Evolutionary conservation across 1,139 yeast genomes (phyloP), one percentile per base, ranked within the genome.

Genomic region (Lodderomyces orthopsilosis): DNA sequence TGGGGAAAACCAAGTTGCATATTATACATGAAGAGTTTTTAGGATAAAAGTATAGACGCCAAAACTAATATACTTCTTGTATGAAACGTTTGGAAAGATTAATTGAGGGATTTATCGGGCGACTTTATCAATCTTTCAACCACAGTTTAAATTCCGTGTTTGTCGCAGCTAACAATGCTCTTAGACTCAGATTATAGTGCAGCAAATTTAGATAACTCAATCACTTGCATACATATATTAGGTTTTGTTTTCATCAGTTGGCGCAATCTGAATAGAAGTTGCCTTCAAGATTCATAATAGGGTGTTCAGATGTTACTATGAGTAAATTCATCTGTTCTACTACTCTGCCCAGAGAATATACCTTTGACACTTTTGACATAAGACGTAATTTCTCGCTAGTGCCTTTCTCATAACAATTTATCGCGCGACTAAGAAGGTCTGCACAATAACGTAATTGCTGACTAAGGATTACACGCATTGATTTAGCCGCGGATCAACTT

Each of bases 71-170:
- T 8, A 7, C 27, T 24, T 24, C 9, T 10, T 24, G 4, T 9
- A 24, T 6, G 9, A 24, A 24, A 24, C 10, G n/a, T 7, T 24
- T 24, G 10, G n/a, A 7, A 24, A 9, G 10, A 24, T 10, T 24
- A 24, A 24, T 24, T 24, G 27, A n/a, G n/a, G n/a, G n/a, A 24
- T 8, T 27, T 14, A 27, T 6, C 5, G 9, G 6, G 15, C 23
- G 17, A 40, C 15, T n/a, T 14, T 6, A 6, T 27, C 32, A 5
- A 44, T 33, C 35, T 6, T 27, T 27, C 32, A 5, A 44, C 35
- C 35, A 40, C 39, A 44, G 48, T 36, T 48, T 39, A 18, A 42
- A 22, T 28, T 44, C 45, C 3, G 45, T 43, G 37, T 48, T 43
- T 23, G 42, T 45, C 23, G 23, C 23, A 21, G 12, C 9, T 27